These are phyloP conservation scores for Phanerochaete sordida DNA, from an alignment of 768 basidiomycete genomes.

Conservation along the genomic window DNA sequence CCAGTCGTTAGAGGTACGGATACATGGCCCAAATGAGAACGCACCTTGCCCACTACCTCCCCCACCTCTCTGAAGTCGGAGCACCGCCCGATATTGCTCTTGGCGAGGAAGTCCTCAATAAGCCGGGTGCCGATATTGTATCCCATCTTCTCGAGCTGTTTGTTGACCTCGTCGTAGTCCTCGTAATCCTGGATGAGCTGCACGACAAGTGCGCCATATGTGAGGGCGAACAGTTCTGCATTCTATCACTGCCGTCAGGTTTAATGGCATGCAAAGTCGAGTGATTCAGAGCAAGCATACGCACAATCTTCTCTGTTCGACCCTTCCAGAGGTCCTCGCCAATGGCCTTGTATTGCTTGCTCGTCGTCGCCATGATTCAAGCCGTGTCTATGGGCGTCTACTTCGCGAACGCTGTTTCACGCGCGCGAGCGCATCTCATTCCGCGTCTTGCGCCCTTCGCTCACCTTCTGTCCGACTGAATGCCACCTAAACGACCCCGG, in stretches of 20 bases:
- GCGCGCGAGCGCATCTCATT: background rate
- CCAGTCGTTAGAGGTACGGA: background rate
- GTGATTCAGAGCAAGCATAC: slow-evolving; percentile 24
- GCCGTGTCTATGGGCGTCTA: background rate
- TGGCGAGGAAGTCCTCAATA: slow-evolving; percentile 96
- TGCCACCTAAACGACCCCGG: slow-evolving; percentile 26
- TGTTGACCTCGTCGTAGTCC: slow-evolving; percentile 92
- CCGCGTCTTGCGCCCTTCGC: background rate
- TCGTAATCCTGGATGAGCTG: slow-evolving; percentile 99
- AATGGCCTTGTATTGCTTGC: slow-evolving; percentile 82
- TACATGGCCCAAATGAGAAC: slow-evolving; percentile 12
- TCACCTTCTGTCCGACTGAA: background rate
- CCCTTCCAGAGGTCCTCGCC: slow-evolving; percentile 97
- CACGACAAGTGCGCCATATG: slow-evolving; percentile 96
- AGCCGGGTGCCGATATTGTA: slow-evolving; percentile 96
- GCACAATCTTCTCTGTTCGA: slow-evolving; percentile 90
- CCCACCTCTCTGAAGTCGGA: slow-evolving; percentile 92
- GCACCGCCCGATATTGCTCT: slow-evolving; percentile 89
- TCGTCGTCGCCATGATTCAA: slow-evolving; percentile 58
- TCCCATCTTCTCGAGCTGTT: slow-evolving; percentile 98
- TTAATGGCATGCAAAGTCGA: background rate
- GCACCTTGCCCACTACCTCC: slow-evolving; percentile 91
- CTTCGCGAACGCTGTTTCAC: background rate
- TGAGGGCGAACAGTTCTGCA: slow-evolving; percentile 94
- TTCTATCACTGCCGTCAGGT: slow-evolving; percentile 54